Evolutionary conservation across 2,329 filamentous ascomycete species (phyloP), one percentile per base, ranked within the genome.

Genomic region (Colletotrichum euphorbiae): DNA sequence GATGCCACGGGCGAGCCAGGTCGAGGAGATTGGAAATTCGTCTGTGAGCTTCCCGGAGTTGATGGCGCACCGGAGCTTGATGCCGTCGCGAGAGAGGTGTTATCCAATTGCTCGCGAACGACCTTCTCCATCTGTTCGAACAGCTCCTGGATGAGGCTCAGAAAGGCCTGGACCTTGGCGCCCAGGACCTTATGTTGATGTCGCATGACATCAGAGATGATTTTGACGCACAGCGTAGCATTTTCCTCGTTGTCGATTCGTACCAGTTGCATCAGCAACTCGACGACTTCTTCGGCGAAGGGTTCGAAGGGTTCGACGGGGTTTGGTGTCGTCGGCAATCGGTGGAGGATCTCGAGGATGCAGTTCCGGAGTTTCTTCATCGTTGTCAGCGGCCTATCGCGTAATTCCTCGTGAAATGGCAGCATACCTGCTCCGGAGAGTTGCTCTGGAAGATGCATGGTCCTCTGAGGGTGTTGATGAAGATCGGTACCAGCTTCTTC

Each of bases 201-300:
- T 55, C 96, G 90, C 86, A 97, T 93, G 71, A 98, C 91, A 77
- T 99, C 96, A 83, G 97, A 98, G 58, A 97, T 93, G 13, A 95
- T 97, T 84, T 99, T 99, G 81, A 99, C 93, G 77, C 95, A 98
- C 70, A 99, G 83, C n/a, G 97, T 93, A 2, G 95, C 96, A 84
- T 99, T 99, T 71, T 99, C 96, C 80, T 99, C 96, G 74, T 99
- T 99, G 80, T 99, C 96, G 46, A 89, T 91, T 73, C 91, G 90
- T 68, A 98, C 94, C 67, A 99, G 83, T 62, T 89, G 87, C 90
- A 98, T 95, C 71, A 98, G 86, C 72, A 97, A 86, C 76, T 98
- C 94, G 68, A 98, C 93, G 69, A 97, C 90, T 76, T 97, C 93
- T 71, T 90, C 87, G 43, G 95, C 94, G 79, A 95, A 97, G 0